Conservation (phyloP, 2,329 filamentous ascomycete species). For the Sclerotinia nivalis region DNA sequence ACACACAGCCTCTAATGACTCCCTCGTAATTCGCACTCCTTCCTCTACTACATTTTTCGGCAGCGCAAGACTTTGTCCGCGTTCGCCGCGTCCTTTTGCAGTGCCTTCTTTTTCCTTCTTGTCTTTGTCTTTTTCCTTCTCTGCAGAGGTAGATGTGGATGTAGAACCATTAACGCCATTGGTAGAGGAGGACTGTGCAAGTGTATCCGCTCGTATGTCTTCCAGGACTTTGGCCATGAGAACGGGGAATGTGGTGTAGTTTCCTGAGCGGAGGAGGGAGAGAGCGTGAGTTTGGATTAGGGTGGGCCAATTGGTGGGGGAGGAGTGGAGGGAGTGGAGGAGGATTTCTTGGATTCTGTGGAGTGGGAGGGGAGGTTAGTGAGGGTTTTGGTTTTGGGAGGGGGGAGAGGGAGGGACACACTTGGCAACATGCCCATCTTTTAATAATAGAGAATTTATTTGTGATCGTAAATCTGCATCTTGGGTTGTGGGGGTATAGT, state of each 20-base stretch:
- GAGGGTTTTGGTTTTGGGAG: constrained; percentile 20
- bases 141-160: background rate
- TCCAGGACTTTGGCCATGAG: constrained; percentile 62
- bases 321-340: constrained; percentile 61
- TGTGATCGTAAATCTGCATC: constrained; percentile 63
- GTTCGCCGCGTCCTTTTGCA: constrained; percentile 30
- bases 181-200: constrained; percentile 27
- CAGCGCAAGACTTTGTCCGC: constrained; percentile 51
- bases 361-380: constrained; percentile 22
- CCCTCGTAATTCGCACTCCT: constrained; percentile 59
- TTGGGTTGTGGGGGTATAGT: constrained; percentile 60
- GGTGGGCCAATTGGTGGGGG: constrained; percentile 63
- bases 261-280: constrained; percentile 59
- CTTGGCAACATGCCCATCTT: constrained; percentile 61
- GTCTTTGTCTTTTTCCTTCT: constrained; percentile 23
- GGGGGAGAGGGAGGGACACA: constrained; percentile 41
- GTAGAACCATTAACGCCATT: constrained; percentile 29
- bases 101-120: constrained; percentile 3
- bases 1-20: constrained; percentile 53
- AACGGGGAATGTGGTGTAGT: constrained; percentile 60
- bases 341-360: constrained; percentile 63
- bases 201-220: constrained; percentile 49
- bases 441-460: constrained; percentile 59
- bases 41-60: constrained; percentile 62
- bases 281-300: constrained; percentile 60